Evolutionary conservation across 2,329 filamentous ascomycete species (phyloP), one percentile per base, ranked within the genome.

Genomic region (Penicillium sp.): DNA sequence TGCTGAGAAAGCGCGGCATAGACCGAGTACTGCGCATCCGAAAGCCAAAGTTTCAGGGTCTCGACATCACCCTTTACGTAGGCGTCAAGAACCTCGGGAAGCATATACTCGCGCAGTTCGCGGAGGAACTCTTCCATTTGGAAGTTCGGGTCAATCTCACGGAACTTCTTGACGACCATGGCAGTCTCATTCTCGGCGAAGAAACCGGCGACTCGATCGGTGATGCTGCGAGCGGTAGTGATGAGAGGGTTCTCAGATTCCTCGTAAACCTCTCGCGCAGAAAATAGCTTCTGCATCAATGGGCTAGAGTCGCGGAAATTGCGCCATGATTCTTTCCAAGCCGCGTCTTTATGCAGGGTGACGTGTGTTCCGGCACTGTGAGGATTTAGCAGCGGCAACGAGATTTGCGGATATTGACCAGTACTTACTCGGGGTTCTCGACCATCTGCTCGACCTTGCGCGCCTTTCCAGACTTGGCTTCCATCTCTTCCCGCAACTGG

Each of bases 171-270:
- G 71, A 96, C 94, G 23, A 98, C 92, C 76, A 83, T 84, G 18
- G 92, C 92, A 0, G 88, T 95, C 71, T 98, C 92, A 64, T 96
- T 98, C 66, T 98, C 92, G 45, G 92, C 92, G 52, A 98, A 98
- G 71, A 95, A 98, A 17, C 92, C 88, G 31, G 85, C 87, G 26
- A 98, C 80, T 41, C 84, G 80, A 64, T 98, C 92, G 20, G 89
- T 90, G 53, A 98, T 95, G 63, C 86, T 88, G 60, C 92, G 84
- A 1, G 89, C 92, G 0, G 90, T 96, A 31, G 82, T 85, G 48
- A 98, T 86, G 29, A 98, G 74, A 5, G 92, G 90, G 64, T 98
- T 98, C 61, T 98, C 92, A 8, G 92, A 96, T 68, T 98, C 92
- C 51, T 94, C 84, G 69, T 96, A 96, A 39, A 82, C 81, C 39